Conservation (phyloP, 139 green algal species). For the Chlorella sp. region DNA sequence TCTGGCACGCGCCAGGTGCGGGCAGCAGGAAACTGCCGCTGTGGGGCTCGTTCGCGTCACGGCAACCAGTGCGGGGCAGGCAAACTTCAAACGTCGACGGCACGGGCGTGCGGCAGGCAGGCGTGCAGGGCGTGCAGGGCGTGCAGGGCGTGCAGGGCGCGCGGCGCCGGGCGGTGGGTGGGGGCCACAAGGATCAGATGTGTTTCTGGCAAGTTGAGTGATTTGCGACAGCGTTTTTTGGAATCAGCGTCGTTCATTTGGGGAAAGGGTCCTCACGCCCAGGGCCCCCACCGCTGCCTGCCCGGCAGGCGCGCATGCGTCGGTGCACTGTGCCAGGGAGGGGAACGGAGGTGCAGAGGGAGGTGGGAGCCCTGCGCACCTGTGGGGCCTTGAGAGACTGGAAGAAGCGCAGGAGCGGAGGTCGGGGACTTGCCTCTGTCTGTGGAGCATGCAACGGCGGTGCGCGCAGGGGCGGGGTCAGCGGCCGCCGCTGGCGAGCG, state of each 20-base stretch:
- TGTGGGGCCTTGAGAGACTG: too few species aligned
- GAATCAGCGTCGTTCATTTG: slow-evolving; percentile 48
- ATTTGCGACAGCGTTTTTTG: slow-evolving; percentile 31
- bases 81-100: not conserved
- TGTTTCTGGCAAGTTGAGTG: slow-evolving; percentile 47
- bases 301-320: not conserved
- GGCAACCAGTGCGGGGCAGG: not conserved
- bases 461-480: too few species aligned
- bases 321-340: not conserved
- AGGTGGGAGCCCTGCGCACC: too few species aligned
- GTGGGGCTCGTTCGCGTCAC: not conserved
- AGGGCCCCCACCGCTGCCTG: not conserved
- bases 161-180: not conserved
- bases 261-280: slow-evolving; percentile 48
- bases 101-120: not conserved
- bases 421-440: not conserved
- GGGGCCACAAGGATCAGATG: slow-evolving; percentile 19
- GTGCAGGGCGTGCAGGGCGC: not conserved
- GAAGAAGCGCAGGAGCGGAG: not conserved
- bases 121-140: not conserved
- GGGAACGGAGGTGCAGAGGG: not conserved
- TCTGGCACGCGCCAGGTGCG: not conserved
- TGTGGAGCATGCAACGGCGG: not conserved
- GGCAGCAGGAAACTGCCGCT: not conserved
- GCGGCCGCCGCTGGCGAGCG: too few species aligned